Conservation (phyloP, 306 rosid genomes). For the Crataegus laevigata region DNA sequence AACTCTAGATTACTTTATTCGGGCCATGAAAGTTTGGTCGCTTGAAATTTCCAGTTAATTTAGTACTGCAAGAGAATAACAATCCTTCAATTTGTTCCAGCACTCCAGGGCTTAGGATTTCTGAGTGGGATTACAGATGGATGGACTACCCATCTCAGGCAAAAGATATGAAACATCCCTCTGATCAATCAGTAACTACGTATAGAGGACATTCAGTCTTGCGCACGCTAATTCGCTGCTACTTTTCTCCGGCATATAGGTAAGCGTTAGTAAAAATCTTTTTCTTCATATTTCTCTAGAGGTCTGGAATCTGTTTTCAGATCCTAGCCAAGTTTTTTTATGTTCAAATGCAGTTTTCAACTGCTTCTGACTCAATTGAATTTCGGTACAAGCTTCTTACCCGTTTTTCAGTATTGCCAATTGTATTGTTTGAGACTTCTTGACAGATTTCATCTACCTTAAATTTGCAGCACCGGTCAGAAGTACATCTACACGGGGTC, state of each 20-base stretch:
- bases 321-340: background rate
- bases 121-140: constrained; percentile 86
- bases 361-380: background rate
- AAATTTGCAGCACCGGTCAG: constrained; percentile 84
- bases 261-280: constrained; percentile 11
- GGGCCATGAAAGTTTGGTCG: background rate
- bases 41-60: background rate
- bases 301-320: background rate
- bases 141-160: constrained; percentile 74
- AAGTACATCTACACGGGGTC: constrained; percentile 94
- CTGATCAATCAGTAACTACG: constrained; percentile 66
- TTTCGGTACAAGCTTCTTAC: background rate
- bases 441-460: background rate
- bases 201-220: constrained; percentile 81
- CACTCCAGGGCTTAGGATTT: constrained; percentile 33
- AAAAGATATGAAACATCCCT: constrained; percentile 47
- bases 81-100: constrained; percentile 22
- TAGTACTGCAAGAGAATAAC: background rate
- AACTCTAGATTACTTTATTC: background rate
- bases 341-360: background rate
- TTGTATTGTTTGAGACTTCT: background rate
- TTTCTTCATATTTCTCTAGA: background rate
- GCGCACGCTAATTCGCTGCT: constrained; percentile 75
- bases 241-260: constrained; percentile 83
- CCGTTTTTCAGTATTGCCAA: background rate